Conservation (phyloP, 306 rosid genomes). For the Malus sieversii region DNA sequence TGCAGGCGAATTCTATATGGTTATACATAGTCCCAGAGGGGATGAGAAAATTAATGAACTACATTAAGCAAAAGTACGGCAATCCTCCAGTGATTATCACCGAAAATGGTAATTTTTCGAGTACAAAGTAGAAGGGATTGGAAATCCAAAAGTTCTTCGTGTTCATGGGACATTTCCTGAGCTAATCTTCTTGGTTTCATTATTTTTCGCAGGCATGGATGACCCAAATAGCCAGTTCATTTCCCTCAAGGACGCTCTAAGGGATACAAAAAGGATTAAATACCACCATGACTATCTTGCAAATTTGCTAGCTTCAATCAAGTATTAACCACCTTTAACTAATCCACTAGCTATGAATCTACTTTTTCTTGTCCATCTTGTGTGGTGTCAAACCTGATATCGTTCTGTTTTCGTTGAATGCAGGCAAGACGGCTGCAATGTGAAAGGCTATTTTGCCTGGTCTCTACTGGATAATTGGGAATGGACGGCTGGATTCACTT, state of each 20-base stretch:
- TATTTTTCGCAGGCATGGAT: conserved; percentile 60
- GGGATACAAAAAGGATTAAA: conserved; percentile 74
- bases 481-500: conserved; percentile 65
- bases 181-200: background rate
- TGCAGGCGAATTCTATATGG: conserved; percentile 81
- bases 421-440: conserved; percentile 84
- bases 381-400: background rate
- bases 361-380: background rate
- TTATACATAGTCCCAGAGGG: conserved; percentile 75
- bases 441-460: conserved; percentile 78
- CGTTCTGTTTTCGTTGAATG: conserved; percentile 4
- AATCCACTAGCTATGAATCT: background rate
- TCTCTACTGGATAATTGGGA: conserved; percentile 81
- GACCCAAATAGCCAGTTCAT: conserved; percentile 46
- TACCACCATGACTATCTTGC: conserved; percentile 67
- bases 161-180: background rate
- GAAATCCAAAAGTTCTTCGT: background rate
- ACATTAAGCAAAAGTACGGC: conserved; percentile 62
- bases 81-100: conserved; percentile 76
- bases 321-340: conserved; percentile 18
- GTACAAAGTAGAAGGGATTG: background rate
- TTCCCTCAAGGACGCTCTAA: conserved; percentile 49
- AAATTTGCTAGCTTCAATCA: conserved; percentile 48
- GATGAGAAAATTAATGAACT: conserved; percentile 60
- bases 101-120: conserved; percentile 63